These are phyloP conservation scores for Aspergillus hortae DNA, from an alignment of 2,329 filamentous ascomycete species.

Conservation along the genomic window DNA sequence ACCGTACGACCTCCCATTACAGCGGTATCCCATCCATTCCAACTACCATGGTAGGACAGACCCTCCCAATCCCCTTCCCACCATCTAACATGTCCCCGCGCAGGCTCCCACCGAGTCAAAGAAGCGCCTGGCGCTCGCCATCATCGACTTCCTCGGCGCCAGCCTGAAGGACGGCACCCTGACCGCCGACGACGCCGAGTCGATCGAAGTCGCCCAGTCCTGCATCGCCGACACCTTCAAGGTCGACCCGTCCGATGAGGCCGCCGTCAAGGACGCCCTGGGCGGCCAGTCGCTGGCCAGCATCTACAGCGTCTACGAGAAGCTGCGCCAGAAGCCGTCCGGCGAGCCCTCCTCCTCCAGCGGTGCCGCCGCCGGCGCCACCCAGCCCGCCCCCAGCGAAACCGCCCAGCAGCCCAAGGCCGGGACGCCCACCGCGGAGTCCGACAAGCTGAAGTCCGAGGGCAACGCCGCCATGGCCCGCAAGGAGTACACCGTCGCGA, in stretches of 20 bases:
- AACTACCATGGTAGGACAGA: not conserved
- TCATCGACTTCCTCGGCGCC: conserved; percentile 88
- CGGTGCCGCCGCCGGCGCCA: conserved; percentile 36
- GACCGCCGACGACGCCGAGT: conserved; percentile 81
- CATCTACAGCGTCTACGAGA: conserved; percentile 96
- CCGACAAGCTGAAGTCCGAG: conserved; percentile 81
- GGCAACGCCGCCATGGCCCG: conserved; percentile 94
- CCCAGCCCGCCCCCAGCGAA: conserved; percentile 33
- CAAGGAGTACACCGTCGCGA: conserved; percentile 81
- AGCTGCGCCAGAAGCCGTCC: conserved; percentile 68
- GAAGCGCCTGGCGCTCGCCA: conserved; percentile 92
- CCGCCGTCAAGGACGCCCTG: conserved; percentile 70
- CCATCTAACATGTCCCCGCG: not conserved
- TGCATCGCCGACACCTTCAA: conserved; percentile 96
- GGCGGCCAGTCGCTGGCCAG: conserved; percentile 82
- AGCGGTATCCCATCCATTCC: not conserved
- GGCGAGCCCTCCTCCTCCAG: conserved; percentile 38
- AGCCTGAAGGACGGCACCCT: conserved; percentile 87
- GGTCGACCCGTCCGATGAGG: conserved; percentile 76
- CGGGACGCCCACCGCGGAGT: conserved; percentile 57
- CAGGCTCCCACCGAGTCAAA: conserved; percentile 52
- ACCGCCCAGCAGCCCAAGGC: conserved; percentile 36
- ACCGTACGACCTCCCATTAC: not conserved
- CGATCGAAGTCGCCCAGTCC: conserved; percentile 87
- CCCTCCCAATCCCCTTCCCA: not conserved